Conservation (phyloP, 257 asterid genomes). For the Rehmannia glutinosa region DNA sequence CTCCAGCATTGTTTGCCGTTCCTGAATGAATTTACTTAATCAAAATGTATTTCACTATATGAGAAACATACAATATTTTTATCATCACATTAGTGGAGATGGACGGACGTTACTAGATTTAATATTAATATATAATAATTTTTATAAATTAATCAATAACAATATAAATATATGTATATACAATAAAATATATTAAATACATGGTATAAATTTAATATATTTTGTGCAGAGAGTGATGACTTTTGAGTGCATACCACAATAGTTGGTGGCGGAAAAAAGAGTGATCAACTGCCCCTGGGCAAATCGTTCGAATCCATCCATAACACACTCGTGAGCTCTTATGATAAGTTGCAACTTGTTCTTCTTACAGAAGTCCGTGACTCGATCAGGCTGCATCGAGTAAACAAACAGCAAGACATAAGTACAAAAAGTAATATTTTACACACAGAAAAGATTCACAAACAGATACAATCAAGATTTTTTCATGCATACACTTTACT, state of each 20-base stretch:
- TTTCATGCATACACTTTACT: not conserved
- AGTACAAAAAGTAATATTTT: not conserved
- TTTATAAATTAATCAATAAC: no score
- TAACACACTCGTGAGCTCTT: slow-evolving; percentile 98
- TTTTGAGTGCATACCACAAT: slow-evolving; percentile 68
- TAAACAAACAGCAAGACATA: not conserved
- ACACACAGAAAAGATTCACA: not conserved
- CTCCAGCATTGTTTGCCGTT: slow-evolving; percentile 98
- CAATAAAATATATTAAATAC: no score
- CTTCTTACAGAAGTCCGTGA: slow-evolving; percentile 90
- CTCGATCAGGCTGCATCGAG: slow-evolving; percentile 88
- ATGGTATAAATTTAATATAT: no score
- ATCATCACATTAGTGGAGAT: no score
- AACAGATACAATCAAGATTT: not conserved
- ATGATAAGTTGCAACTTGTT: slow-evolving; percentile 87
- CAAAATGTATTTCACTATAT: slow-evolving; percentile 3
- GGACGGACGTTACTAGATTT: no score
- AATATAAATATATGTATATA: no score
- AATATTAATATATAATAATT: no score
- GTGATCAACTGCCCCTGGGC: slow-evolving; percentile 99
- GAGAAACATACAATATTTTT: no score
- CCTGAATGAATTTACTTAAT: slow-evolving; percentile 43
- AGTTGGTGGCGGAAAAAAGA: slow-evolving; percentile 97
- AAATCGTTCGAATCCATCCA: slow-evolving; percentile 98
- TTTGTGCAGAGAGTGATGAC: no score